Evolutionary conservation across 257 asterid genomes (phyloP).

Genomic region (Solanum piurae): DNA sequence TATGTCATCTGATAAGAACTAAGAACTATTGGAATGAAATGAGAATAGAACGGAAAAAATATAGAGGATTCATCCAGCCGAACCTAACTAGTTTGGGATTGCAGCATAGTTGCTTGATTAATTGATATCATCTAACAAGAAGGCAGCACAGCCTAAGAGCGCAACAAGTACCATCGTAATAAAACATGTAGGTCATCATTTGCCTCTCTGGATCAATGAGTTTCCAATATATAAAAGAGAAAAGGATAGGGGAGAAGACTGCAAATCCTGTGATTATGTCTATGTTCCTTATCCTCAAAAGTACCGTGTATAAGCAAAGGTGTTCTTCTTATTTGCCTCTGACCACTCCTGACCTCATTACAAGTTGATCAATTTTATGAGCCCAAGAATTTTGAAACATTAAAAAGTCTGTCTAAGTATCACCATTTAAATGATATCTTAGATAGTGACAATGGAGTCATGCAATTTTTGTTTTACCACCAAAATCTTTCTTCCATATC

Average conservation of each 20-base stretch:
- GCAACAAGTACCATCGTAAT: not conserved
- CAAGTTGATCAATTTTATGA: not conserved
- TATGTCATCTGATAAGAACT: not conserved
- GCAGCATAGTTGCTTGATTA: not conserved
- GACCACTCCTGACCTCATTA: not conserved
- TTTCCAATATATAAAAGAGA: not conserved
- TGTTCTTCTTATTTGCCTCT: not conserved
- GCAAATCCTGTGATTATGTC: not conserved
- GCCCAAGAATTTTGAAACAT: not conserved
- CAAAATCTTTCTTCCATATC: not conserved
- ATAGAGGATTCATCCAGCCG: not conserved
- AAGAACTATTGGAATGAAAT: not conserved
- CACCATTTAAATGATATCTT: not conserved
- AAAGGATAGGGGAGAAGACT: not conserved
- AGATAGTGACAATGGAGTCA: not conserved
- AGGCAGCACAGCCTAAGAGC: not conserved
- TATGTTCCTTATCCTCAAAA: not conserved
- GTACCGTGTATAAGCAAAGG: not conserved
- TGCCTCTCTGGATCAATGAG: not conserved
- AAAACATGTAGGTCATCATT: not conserved
- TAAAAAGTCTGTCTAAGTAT: not conserved
- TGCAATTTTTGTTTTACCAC: not conserved
- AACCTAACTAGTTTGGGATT: not conserved
- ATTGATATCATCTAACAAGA: not conserved
- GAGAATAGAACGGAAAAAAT: not conserved